These are phyloP conservation scores for Fomitiporia mediterranea DNA, from an alignment of 1,284 basidiomycete species.

Conservation along the genomic window DNA sequence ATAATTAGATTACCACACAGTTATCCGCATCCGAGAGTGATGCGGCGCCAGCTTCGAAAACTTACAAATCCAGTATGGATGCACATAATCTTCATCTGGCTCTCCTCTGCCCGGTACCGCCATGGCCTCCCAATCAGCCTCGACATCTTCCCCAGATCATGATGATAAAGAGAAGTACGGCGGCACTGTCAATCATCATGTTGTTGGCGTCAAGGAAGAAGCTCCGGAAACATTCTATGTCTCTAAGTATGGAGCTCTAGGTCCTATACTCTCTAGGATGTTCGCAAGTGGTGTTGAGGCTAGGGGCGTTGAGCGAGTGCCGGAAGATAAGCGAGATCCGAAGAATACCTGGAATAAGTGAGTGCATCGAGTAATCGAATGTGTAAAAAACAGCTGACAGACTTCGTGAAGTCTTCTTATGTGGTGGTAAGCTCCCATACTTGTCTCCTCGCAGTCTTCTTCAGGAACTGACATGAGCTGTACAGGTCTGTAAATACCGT, in stretches of 20 bases:
- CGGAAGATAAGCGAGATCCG: conserved; percentile 41
- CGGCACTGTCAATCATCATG: not conserved
- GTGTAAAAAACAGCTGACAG: not conserved
- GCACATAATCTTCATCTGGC: not conserved
- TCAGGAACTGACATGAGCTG: too few relatives aligned
- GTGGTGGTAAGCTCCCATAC: conserved; percentile 40
- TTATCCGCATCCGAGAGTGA: not conserved
- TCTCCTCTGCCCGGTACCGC: not conserved
- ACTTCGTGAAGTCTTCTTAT: conserved; percentile 36
- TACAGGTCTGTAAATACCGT: conserved; percentile 28
- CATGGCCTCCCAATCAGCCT: conserved; percentile 8
- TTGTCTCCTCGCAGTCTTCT: not conserved
- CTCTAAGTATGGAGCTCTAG: conserved; percentile 35
- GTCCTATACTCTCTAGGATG: conserved; percentile 35
- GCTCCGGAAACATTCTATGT: conserved; percentile 33
- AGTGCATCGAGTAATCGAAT: conserved; percentile 15
- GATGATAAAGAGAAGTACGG: conserved; percentile 15
- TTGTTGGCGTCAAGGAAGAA: conserved; percentile 5
- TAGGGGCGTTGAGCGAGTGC: conserved; percentile 47
- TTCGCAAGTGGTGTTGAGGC: conserved; percentile 46
- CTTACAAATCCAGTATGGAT: not conserved
- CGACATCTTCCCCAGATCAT: not conserved
- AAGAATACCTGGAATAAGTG: conserved; percentile 50
- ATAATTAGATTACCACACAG: not conserved
- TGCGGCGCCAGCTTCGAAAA: not conserved